Evolutionary conservation across 495 filamentous ascomycete genomes (phyloP), one percentile per base, ranked within the genome.

Genomic region (Aspergillus mulundensis): DNA sequence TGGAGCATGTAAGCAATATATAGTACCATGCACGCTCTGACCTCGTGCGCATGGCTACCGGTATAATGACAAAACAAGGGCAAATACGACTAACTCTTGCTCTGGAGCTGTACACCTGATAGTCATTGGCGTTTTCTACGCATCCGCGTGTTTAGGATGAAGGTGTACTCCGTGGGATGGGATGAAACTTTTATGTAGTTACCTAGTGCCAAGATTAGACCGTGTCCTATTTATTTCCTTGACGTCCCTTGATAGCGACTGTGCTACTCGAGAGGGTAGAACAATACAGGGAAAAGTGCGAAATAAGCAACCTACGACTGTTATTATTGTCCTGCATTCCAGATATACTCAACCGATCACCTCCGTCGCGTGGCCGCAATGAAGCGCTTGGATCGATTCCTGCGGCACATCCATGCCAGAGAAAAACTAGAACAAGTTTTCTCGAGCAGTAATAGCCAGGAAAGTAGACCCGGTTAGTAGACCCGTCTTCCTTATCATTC

Each of bases 381-480:
- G 63, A 54, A 52, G 38, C 52, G 20, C 51, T 42, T 62, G 28
- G 53, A 62, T 44, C 54, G 55, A 21, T 24, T 62, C 23, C 11
- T 66, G 30, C 48, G 53, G 24, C 60, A 54, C 43, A 36, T 65
- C 48, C 62, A 60, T 62, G 49, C 49, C 54, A 57, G 20, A 50
- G 49, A 54, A 52, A 57, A 45, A 52, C 34, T 28, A 46, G 14
- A 45, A 50, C 44, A 54, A 28, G 34, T 28, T 8, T 25, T 34
- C 16, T 40, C 38, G 36, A 42, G 38, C 38, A 38, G 38, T 30
- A 39, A 43, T 10, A 46, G 38, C 15, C 54, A 57, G 25, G 56
- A 44, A 18, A 46, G 38, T 10, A 40, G 28, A 14, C 54, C 53
- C 25, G 56, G 56, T 54, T 15, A 18, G 50, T 48, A 28, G 20